Percentiles rank a stretch among this genome's conserved stretches.
phyloP scores from a whole-genome alignment of 176 grass and related monocot genomes.

The Avena sativa region DNA sequence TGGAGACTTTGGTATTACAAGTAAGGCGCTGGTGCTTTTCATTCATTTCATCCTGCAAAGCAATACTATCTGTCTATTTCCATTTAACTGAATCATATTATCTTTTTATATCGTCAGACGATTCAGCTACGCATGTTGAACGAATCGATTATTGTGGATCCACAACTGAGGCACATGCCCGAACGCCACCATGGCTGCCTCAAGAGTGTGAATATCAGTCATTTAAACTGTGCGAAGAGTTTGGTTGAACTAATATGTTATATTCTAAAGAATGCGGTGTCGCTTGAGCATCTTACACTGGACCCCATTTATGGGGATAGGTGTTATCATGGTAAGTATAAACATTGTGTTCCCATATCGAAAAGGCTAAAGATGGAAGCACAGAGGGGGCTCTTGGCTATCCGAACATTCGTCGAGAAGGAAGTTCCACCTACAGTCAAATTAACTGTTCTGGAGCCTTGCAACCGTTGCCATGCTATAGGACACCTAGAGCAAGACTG shows the following conservation, averaged over 20 bases:
- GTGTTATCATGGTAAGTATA: background rate
- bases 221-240: background rate
- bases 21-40: background rate
- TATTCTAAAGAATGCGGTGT: background rate
- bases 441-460: background rate
- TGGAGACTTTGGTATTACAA: slow-evolving; percentile 21
- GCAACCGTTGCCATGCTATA: background rate
- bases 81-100: background rate
- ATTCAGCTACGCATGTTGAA: background rate
- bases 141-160: background rate
- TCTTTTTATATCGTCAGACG: background rate
- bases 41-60: background rate
- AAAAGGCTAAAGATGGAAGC: background rate
- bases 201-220: background rate
- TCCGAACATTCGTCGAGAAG: background rate
- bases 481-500: background rate
- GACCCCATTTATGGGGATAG: background rate
- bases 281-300: background rate
- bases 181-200: background rate
- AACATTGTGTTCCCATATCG: background rate
- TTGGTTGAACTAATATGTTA: background rate
- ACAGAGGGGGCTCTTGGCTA: background rate
- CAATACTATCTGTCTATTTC: background rate
- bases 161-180: background rate
- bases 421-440: background rate